phyloP scores from a whole-genome alignment of 805 yeast species.

The Monosporozyma aerobia region DNA sequence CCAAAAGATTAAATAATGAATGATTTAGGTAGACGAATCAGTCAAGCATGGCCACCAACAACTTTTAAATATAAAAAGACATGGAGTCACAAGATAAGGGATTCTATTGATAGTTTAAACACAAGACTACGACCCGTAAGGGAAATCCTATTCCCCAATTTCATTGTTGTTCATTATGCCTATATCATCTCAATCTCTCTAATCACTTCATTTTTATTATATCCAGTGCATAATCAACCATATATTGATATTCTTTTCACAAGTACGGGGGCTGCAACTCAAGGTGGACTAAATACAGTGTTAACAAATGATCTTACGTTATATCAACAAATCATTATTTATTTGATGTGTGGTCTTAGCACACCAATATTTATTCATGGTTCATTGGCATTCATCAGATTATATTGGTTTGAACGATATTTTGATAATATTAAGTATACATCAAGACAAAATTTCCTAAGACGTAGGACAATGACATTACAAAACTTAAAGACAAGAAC shows the following conservation, averaged over 20 bases:
- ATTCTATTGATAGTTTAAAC: conserved; percentile 24
- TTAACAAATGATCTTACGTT: conserved; percentile 50
- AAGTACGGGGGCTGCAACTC: conserved; percentile 68
- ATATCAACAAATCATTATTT: conserved; percentile 73
- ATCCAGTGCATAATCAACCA: conserved; percentile 49
- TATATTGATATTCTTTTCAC: conserved; percentile 77
- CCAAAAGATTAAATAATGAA: not conserved
- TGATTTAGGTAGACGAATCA: not conserved
- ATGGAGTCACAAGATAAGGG: conserved; percentile 32
- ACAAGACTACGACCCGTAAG: conserved; percentile 25
- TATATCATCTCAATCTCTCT: conserved; percentile 54
- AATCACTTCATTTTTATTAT: conserved; percentile 62
- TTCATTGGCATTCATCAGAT: conserved; percentile 59
- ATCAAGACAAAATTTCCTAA: conserved; percentile 63
- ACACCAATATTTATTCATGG: conserved; percentile 88
- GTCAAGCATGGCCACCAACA: not conserved
- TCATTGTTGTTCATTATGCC: conserved; percentile 55
- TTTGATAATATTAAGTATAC: conserved; percentile 71
- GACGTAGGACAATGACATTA: conserved; percentile 53
- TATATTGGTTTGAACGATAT: conserved; percentile 80
- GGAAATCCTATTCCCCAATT: conserved; percentile 33
- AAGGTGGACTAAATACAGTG: conserved; percentile 81
- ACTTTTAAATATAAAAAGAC: conserved; percentile 21
- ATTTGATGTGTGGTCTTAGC: conserved; percentile 50
- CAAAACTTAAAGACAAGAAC: conserved; percentile 8